Conservation (phyloP, 2,329 filamentous ascomycete genomes). For the Achaetomium macrosporum region DNA sequence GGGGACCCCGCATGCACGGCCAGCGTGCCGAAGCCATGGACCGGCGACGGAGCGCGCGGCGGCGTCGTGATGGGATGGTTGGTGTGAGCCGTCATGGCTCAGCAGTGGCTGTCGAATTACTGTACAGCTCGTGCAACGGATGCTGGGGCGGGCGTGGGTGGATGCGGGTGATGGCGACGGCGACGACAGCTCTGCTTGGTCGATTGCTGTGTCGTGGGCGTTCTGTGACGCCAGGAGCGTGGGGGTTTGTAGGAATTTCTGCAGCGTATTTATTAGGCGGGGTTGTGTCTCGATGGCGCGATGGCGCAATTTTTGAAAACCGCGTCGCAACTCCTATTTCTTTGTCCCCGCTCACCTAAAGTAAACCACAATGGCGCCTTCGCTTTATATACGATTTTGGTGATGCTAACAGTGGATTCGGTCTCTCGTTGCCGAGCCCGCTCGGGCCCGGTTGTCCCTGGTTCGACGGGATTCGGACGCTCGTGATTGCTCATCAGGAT, state of each 20-base stretch:
- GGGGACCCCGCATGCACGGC: constrained; percentile 91
- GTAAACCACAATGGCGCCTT: constrained; percentile 3
- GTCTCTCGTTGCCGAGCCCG: constrained; percentile 5
- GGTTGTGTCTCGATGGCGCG: constrained; percentile 12
- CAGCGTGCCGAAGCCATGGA: constrained; percentile 81
- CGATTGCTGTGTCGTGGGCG: not conserved
- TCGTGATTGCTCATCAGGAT: constrained; percentile 16
- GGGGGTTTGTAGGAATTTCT: constrained; percentile 6
- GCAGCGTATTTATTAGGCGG: not conserved
- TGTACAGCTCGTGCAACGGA: not conserved
- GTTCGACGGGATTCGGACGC: constrained; percentile 9
- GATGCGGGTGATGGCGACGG: not conserved
- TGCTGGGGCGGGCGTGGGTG: not conserved
- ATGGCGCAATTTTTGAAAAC: constrained; percentile 6
- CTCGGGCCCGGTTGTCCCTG: not conserved
- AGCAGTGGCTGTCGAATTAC: not conserved
- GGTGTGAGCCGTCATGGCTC: constrained; percentile 28
- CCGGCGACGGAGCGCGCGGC: constrained; percentile 64
- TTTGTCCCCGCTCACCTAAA: constrained; percentile 7
- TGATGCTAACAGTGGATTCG: not conserved
- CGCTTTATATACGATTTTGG: constrained; percentile 15
- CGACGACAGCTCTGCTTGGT: constrained; percentile 13
- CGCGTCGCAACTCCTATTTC: not conserved
- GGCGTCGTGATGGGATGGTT: constrained; percentile 54
- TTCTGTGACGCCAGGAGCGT: constrained; percentile 7